Percentiles rank a stretch among this genome's conserved stretches.
These are phyloP conservation scores for Hirsutella thompsonii DNA, from an alignment of 2,329 filamentous ascomycete species.

Conservation along the genomic window DNA sequence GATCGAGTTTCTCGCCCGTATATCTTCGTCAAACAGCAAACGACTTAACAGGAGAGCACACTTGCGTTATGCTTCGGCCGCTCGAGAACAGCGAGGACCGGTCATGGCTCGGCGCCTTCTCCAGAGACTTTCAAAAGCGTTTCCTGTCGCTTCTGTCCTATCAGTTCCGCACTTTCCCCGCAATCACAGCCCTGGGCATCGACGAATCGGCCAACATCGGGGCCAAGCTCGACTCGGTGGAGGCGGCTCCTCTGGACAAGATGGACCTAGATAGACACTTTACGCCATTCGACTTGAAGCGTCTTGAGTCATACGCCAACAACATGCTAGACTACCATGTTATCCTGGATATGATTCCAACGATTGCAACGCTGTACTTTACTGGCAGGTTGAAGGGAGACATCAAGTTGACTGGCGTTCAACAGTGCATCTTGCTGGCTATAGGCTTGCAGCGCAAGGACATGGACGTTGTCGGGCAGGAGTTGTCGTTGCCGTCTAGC, in stretches of 20 bases:
- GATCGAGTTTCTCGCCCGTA: conserved; percentile 70
- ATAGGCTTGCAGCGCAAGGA: conserved; percentile 86
- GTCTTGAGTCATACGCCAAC: conserved; percentile 88
- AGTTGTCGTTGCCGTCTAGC: conserved; percentile 58
- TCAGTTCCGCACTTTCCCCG: conserved; percentile 75
- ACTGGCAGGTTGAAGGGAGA: conserved; percentile 54
- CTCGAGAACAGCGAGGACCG: conserved; percentile 55
- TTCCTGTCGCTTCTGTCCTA: conserved; percentile 85
- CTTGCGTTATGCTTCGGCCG: conserved; percentile 90
- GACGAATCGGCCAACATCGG: conserved; percentile 73
- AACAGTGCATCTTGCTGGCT: conserved; percentile 78
- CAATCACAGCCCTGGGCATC: conserved; percentile 69
- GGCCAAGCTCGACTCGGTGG: conserved; percentile 46
- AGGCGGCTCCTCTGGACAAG: conserved; percentile 51
- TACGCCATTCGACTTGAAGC: conserved; percentile 88
- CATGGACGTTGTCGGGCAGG: conserved; percentile 66
- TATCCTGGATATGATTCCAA: conserved; percentile 82
- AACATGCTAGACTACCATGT: conserved; percentile 98
- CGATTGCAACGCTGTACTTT: conserved; percentile 75
- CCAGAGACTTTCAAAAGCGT: conserved; percentile 87
- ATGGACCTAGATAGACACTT: conserved; percentile 63
- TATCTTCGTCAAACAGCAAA: conserved; percentile 94
- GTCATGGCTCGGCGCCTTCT: conserved; percentile 81
- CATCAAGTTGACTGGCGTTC: conserved; percentile 66
- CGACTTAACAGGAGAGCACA: conserved; percentile 93